Base-by-base conservation (phyloP, 2,329 filamentous ascomycete species). In the Zymoseptoria tritici region DNA sequence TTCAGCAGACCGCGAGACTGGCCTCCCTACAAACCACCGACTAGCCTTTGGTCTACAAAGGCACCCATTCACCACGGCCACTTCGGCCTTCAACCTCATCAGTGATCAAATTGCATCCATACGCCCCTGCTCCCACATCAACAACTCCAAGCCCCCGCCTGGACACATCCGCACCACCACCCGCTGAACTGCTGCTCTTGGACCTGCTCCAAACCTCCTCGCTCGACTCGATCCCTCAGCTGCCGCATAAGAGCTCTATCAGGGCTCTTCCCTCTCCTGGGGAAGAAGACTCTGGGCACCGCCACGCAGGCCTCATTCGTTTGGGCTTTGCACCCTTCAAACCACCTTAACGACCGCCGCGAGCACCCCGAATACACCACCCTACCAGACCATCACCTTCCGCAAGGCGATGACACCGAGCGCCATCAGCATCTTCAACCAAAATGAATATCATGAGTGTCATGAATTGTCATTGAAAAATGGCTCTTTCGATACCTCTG, bases 161-260 rank as follows among this genome's bases (percentile, higher is more conserved):
- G 21, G 52, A 20, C 22, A 56, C 75, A 71, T 67, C 69, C 56
- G 68, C 73, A 63, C 67, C 67, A 61, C 64, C 68, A 58, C 71
- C 76, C 36, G 69, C 76, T 62, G 73, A 77, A 67, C 71, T 72
- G 70, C 66, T 75, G 70, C 70, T 80, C 68, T 76, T 79, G 65
- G 71, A 68, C 64, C 70, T 71, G 68, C 73, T 75, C 67, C 70
- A 73, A 71, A 69, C 68, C 67, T 75, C 74, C 68, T 83, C 81
- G 77, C 83, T 79, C 75, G 79, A 83, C 76, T 78, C 83, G 79
- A 79, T 79, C 77, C 79, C 81, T 84, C 89, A 96, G 90, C 93
- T 97, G 94, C 94, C 94, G 94, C 93, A 99, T 99, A 97, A 91
- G 90, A 95, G 89, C 87, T 85, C 85, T 87, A 87, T 85, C 85